Evolutionary conservation across 306 rosid genomes (phyloP).

Genomic region (Begonia peltatifolia): DNA sequence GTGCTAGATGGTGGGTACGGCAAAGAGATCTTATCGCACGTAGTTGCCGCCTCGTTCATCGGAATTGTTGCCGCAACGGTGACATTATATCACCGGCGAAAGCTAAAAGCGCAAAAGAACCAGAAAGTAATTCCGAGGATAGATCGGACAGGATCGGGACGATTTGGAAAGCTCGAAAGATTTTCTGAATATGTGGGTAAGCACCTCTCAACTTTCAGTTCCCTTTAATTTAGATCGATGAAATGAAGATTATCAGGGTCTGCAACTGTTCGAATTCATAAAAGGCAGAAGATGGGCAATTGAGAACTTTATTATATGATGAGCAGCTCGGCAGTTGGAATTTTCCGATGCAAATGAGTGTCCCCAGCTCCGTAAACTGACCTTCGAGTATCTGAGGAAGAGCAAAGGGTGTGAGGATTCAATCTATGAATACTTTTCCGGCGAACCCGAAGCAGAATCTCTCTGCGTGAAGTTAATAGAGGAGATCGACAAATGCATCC

Average conservation of each 20-base stretch:
- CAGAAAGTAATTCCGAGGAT: conserved; percentile 23
- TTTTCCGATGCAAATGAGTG: conserved; percentile 39
- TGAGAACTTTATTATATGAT: background rate
- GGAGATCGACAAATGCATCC: conserved; percentile 66
- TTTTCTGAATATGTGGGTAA: conserved; percentile 74
- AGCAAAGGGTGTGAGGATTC: conserved; percentile 36
- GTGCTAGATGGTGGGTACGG: conserved; percentile 26
- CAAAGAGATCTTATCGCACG: conserved; percentile 14
- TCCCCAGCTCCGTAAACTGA: conserved; percentile 41
- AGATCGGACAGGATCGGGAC: conserved; percentile 37
- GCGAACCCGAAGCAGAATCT: conserved; percentile 22
- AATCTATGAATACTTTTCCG: conserved; percentile 32
- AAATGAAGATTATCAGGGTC: no score
- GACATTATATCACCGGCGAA: conserved; percentile 5
- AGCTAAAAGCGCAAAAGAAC: background rate
- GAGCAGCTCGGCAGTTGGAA: conserved; percentile 68
- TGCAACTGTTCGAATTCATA: no score
- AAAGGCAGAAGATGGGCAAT: no score
- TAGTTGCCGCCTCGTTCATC: conserved; percentile 34
- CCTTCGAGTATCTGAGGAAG: conserved; percentile 39
- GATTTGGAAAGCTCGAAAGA: conserved; percentile 38
- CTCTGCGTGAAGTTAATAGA: conserved; percentile 32
- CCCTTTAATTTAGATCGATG: no score
- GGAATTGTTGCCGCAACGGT: conserved; percentile 22
- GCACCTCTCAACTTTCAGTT: background rate